Percentiles rank a stretch among this genome's conserved stretches.
phyloP scores from a whole-genome alignment of 2,329 filamentous ascomycete species.

The Aspergillus neotritici region DNA sequence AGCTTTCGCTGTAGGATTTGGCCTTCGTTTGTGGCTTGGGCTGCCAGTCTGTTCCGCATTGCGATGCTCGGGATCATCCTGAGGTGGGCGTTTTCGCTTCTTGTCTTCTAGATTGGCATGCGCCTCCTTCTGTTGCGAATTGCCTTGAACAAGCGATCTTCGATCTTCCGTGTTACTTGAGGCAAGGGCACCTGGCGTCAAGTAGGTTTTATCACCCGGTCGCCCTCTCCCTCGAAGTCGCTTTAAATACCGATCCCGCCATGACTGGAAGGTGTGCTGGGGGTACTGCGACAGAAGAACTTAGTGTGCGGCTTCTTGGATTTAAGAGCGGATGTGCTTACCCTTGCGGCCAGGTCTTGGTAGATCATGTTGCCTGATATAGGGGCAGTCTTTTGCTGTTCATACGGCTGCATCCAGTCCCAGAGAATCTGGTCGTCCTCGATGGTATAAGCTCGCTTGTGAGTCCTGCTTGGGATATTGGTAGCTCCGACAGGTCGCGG shows the following conservation, averaged over 20 bases:
- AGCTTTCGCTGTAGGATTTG: too few species aligned
- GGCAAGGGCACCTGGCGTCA: neutral
- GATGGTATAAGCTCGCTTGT: slow-evolving; percentile 33
- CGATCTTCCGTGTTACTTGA: slow-evolving; percentile 5
- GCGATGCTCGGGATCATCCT: neutral
- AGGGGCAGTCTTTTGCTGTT: slow-evolving; percentile 25
- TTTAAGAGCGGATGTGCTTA: slow-evolving; percentile 15
- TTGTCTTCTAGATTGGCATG: neutral
- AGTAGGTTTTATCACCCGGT: slow-evolving; percentile 24
- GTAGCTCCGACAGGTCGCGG: slow-evolving; percentile 43
- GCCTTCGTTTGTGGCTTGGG: neutral
- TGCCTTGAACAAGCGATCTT: slow-evolving; percentile 1
- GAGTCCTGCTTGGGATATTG: slow-evolving; percentile 29
- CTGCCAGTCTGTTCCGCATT: neutral
- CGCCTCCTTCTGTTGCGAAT: neutral
- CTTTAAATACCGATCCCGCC: slow-evolving; percentile 45
- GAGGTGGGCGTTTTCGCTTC: slow-evolving; percentile 19
- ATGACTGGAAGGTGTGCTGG: slow-evolving; percentile 46
- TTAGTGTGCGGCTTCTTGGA: neutral
- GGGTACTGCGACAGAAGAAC: slow-evolving; percentile 29
- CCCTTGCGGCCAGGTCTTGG: slow-evolving; percentile 37
- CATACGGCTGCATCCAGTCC: slow-evolving; percentile 39
- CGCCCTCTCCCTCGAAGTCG: slow-evolving; percentile 31
- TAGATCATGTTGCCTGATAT: slow-evolving; percentile 42
- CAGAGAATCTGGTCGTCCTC: slow-evolving; percentile 43